phyloP scores from a whole-genome alignment of 2,329 filamentous ascomycete species.

The Apiospora rasikravindrae region DNA sequence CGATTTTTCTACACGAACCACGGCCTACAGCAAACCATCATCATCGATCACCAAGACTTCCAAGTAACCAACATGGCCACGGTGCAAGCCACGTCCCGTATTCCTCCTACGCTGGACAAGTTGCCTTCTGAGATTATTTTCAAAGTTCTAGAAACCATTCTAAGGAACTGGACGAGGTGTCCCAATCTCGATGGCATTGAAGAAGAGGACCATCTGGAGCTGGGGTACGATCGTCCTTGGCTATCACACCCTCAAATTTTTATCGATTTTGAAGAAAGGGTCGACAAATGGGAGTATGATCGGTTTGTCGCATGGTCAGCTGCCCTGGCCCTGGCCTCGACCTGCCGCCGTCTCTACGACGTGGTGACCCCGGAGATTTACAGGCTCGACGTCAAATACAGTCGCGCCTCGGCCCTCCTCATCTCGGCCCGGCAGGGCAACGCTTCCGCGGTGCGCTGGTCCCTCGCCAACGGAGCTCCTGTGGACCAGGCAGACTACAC shows the following conservation, averaged over 20 bases:
- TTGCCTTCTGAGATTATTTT: neutral
- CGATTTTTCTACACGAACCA: too few species aligned
- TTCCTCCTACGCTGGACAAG: neutral
- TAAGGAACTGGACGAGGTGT: neutral
- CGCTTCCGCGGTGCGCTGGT: neutral
- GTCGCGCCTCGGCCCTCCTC: neutral
- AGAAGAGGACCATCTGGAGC: too few species aligned
- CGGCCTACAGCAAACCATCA: too few species aligned
- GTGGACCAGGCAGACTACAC: neutral
- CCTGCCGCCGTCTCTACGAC: neutral
- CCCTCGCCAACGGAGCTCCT: neutral
- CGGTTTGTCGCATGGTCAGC: neutral
- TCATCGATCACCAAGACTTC: too few species aligned
- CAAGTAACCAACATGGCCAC: too few species aligned
- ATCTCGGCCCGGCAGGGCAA: neutral
- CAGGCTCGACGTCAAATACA: neutral
- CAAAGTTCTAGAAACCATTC: neutral
- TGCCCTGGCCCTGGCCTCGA: neutral
- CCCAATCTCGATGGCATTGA: neutral
- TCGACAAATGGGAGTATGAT: neutral
- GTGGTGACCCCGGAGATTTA: neutral
- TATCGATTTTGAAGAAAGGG: neutral
- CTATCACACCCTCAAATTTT: too few species aligned
- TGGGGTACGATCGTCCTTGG: too few species aligned
- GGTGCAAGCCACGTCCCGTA: neutral